These are phyloP conservation scores for Singerocomus inundabilis DNA, from an alignment of 1,284 basidiomycete genomes.

Conservation along the genomic window DNA sequence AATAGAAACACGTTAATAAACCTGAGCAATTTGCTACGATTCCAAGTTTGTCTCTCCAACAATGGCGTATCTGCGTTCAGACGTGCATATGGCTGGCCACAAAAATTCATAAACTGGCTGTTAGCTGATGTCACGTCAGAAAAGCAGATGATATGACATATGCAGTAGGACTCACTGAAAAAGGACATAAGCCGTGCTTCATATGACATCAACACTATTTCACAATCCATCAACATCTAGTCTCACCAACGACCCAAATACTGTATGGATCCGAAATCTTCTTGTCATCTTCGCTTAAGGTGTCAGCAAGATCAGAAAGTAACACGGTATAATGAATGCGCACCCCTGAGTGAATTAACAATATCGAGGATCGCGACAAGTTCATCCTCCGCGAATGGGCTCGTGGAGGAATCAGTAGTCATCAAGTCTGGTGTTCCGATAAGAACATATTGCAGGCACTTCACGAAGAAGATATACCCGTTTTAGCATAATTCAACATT, in stretches of 20 bases:
- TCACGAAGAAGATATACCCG: constrained; percentile 1
- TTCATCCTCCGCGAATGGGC: constrained; percentile 16
- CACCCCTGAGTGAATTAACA: constrained; percentile 18
- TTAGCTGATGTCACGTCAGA: constrained; percentile 4
- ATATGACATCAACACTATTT: neutral
- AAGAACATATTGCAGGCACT: neutral
- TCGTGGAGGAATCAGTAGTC: constrained; percentile 19
- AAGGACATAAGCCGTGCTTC: constrained; percentile 16
- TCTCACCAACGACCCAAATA: constrained; percentile 20
- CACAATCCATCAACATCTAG: neutral
- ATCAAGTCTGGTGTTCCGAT: constrained; percentile 10
- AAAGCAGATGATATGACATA: neutral
- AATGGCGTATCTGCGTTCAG: constrained; percentile 13
- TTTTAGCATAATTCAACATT: constrained; percentile 19
- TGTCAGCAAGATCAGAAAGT: neutral
- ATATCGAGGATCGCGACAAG: no score
- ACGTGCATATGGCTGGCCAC: constrained; percentile 9
- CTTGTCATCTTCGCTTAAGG: neutral
- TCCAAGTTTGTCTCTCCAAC: constrained; percentile 7
- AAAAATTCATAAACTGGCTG: constrained; percentile 15
- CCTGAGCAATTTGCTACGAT: neutral
- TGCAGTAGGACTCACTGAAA: constrained; percentile 7
- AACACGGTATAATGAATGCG: neutral
- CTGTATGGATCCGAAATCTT: constrained; percentile 2
- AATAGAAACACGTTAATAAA: constrained; percentile 10